Evolutionary conservation across 2,329 filamentous ascomycete species (phyloP), one percentile per base, ranked within the genome.

Genomic region (Talaromyces sp.): DNA sequence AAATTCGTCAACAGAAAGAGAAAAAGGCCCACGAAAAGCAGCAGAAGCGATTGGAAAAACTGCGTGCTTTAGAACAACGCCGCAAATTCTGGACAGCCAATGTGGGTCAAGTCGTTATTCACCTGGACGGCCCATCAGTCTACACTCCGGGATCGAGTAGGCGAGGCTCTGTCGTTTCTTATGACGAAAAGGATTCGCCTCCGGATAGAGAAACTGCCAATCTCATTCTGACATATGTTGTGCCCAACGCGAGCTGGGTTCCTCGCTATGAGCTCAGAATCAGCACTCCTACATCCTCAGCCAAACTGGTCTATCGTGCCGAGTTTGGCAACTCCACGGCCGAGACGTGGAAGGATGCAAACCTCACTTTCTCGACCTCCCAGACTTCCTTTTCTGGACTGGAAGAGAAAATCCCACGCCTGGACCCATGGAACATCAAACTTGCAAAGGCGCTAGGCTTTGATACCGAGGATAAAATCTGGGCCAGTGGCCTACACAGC

Each of bases 191-290:
- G 16, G 23, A 28, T 30, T 36, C 42, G 9, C 50, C 50, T 28
- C 40, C 55, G 10, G 12, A 62, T 36, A 51, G 66, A 23, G 58
- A 64, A 52, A 57, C 53, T 36, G 67, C 67, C 3, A 68, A 61
- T 57, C 70, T 89, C 6, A 76, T 81, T 3, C 68, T 88, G n/a
- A 84, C 82, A 0, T 88, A 88, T 68, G 81, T 87, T 40, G 86
- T 86, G 0, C 76, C 78, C 7, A 78, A 79, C 1, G 85, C 85
- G 0, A 83, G 76, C 63, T 89, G 87, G 86, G 74, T 76, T 0
- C 85, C 87, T 2, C 83, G 80, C 60, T 89, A 89, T 69, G 85
- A 89, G 66, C 73, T 89, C 44, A 81, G 81, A 57, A 78, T 89
- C n/a, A 84, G 80, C 12, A 87, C 86, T 1, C 80, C 82, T 0